phyloP scores from a whole-genome alignment of 1,284 basidiomycete genomes.

The Irpex rosettiformis region DNA sequence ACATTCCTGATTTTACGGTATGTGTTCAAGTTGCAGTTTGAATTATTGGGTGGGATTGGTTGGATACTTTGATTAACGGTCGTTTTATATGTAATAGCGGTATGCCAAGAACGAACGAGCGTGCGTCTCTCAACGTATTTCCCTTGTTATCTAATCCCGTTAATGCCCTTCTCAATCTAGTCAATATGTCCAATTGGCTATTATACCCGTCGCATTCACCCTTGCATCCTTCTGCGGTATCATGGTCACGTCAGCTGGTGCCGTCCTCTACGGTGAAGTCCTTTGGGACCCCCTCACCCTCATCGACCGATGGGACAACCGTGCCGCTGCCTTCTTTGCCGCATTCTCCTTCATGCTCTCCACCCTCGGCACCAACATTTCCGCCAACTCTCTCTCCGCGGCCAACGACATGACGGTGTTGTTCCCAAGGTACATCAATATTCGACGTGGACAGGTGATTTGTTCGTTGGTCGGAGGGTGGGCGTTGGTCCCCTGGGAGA shows the following conservation, averaged over 20 bases:
- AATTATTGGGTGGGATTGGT: background rate
- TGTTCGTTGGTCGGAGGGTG: conserved; percentile 71
- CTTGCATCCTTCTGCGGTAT: conserved; percentile 53
- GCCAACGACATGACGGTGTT: conserved; percentile 77
- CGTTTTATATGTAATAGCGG: too few species aligned
- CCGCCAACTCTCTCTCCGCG: conserved; percentile 71
- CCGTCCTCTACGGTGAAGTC: conserved; percentile 56
- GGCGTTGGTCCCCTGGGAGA: conserved; percentile 54
- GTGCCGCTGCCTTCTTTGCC: conserved; percentile 77
- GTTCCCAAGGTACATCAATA: conserved; percentile 69
- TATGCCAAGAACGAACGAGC: conserved; percentile 60
- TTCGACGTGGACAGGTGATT: conserved; percentile 69
- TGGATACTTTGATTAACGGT: too few species aligned
- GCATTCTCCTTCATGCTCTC: conserved; percentile 65
- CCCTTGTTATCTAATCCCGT: background rate
- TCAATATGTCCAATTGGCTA: conserved; percentile 64
- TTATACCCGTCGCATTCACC: conserved; percentile 72
- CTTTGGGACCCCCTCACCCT: conserved; percentile 49
- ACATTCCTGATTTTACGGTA: conserved; percentile 74
- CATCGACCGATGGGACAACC: conserved; percentile 70
- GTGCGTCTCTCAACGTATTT: conserved; percentile 31
- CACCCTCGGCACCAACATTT: conserved; percentile 74
- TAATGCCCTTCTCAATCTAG: conserved; percentile 27
- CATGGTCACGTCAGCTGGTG: conserved; percentile 66
- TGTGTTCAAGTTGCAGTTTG: conserved; percentile 17